Conservation (phyloP, 805 yeast species). For the Ogataea populi-albae region DNA sequence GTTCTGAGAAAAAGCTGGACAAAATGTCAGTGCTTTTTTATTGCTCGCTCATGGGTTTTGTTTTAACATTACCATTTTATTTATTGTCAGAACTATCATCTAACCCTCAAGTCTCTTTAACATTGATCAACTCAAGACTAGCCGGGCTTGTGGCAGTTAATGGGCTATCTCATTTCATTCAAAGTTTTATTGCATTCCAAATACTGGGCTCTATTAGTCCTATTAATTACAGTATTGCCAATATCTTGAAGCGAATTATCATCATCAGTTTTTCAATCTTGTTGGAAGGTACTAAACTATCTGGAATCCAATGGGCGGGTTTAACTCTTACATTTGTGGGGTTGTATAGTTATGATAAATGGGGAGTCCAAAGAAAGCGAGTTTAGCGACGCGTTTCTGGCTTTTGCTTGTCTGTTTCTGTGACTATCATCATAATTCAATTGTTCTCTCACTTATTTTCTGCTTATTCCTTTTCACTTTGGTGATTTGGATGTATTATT, state of each 20-base stretch:
- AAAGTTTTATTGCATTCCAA: conserved; percentile 73
- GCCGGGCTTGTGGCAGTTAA: conserved; percentile 49
- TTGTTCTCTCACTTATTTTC: too few species aligned
- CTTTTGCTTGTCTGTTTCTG: too few species aligned
- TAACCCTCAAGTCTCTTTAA: conserved; percentile 34
- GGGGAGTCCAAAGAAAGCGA: conserved; percentile 47
- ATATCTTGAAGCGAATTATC: conserved; percentile 69
- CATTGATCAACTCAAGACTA: conserved; percentile 25
- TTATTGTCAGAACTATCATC: conserved; percentile 48
- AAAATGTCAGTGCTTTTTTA: conserved; percentile 69
- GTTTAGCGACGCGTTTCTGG: too few species aligned
- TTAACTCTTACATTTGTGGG: conserved; percentile 56
- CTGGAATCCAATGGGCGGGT: conserved; percentile 47
- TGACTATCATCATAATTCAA: too few species aligned
- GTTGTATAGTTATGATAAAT: conserved; percentile 66
- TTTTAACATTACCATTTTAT: conserved; percentile 66
- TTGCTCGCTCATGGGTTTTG: conserved; percentile 68
- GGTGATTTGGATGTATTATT: too few species aligned
- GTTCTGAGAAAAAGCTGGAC: conserved; percentile 48
- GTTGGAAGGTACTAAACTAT: conserved; percentile 53
- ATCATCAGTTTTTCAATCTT: conserved; percentile 64
- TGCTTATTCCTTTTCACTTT: too few species aligned
- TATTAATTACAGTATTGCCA: conserved; percentile 76
- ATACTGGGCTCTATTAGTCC: conserved; percentile 70
- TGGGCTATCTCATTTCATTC: conserved; percentile 68